Conservation (phyloP, 108 stramenopile species). For the Bacterosira constricta region DNA sequence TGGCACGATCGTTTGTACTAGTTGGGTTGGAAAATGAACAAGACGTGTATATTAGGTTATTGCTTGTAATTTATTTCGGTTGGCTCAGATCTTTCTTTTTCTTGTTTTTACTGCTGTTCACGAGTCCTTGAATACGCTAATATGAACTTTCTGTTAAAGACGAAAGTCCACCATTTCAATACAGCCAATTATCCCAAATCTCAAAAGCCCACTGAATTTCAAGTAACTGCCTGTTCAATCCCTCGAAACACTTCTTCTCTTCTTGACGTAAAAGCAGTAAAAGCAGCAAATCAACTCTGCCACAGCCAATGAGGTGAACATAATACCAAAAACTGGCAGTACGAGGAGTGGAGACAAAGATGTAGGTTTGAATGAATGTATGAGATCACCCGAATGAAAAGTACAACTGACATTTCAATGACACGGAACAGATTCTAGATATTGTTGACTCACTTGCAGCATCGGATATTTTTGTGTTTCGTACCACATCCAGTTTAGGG, state of each 20-base stretch:
- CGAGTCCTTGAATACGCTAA: too few species aligned
- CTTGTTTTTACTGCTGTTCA: too few species aligned
- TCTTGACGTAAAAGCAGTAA: conserved; percentile 33
- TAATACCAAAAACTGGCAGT: conserved; percentile 31
- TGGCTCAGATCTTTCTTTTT: too few species aligned
- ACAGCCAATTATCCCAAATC: too few species aligned
- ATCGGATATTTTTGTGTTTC: conserved; percentile 3
- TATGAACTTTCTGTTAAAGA: too few species aligned
- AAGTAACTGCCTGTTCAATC: too few species aligned
- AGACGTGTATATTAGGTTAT: too few species aligned
- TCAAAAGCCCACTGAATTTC: too few species aligned
- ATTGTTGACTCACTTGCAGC: conserved; percentile 13
- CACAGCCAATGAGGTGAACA: conserved; percentile 27
- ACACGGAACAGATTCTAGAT: not conserved
- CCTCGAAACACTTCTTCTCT: not conserved
- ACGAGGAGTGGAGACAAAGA: not conserved
- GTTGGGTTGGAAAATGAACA: too few species aligned
- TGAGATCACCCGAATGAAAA: not conserved
- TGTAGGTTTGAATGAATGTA: not conserved
- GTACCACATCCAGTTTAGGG: conserved; percentile 29
- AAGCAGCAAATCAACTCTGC: conserved; percentile 40
- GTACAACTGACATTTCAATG: not conserved
- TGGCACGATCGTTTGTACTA: too few species aligned
- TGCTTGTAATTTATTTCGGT: too few species aligned
- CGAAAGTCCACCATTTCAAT: too few species aligned